Percentiles rank a stretch among this genome's conserved stretches.
These are phyloP conservation scores for Mycogone perniciosa DNA, from an alignment of 2,329 filamentous ascomycete species.

Conservation along the genomic window DNA sequence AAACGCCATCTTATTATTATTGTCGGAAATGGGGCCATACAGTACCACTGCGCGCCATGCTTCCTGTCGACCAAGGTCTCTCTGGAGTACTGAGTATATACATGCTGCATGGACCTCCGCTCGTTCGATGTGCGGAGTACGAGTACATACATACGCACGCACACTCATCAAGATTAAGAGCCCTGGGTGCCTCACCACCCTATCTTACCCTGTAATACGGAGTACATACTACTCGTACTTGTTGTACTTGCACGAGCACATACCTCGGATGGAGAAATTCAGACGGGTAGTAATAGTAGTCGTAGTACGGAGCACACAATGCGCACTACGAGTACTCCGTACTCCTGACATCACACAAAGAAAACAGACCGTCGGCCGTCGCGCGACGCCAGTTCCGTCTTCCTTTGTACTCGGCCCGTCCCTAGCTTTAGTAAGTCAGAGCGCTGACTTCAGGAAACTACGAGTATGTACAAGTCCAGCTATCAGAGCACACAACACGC, in stretches of 20 bases:
- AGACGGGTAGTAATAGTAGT: too few relatives aligned
- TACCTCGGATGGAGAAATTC: too few relatives aligned
- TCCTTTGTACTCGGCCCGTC: slow-evolving; percentile 9
- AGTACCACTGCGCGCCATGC: slow-evolving; percentile 4
- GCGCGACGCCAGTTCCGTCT: slow-evolving; percentile 1
- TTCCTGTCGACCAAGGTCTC: slow-evolving; percentile 6
- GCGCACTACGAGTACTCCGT: too few relatives aligned
- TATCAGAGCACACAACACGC: background rate
- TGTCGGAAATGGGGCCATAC: too few relatives aligned
- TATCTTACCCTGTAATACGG: too few relatives aligned
- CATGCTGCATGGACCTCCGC: background rate
- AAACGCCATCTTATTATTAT: background rate
- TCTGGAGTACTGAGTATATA: slow-evolving; percentile 1
- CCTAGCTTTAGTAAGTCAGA: slow-evolving; percentile 5
- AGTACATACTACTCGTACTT: too few relatives aligned
- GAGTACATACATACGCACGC: background rate
- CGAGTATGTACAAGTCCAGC: background rate
- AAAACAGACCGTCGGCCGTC: background rate
- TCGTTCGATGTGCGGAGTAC: background rate
- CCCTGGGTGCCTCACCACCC: too few relatives aligned
- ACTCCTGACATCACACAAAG: too few relatives aligned
- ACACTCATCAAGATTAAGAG: background rate
- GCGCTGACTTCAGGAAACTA: background rate
- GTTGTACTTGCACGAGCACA: too few relatives aligned
- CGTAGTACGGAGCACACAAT: too few relatives aligned